Conservation (phyloP, 176 grass and related monocot species). For the Themeda triandra region DNA sequence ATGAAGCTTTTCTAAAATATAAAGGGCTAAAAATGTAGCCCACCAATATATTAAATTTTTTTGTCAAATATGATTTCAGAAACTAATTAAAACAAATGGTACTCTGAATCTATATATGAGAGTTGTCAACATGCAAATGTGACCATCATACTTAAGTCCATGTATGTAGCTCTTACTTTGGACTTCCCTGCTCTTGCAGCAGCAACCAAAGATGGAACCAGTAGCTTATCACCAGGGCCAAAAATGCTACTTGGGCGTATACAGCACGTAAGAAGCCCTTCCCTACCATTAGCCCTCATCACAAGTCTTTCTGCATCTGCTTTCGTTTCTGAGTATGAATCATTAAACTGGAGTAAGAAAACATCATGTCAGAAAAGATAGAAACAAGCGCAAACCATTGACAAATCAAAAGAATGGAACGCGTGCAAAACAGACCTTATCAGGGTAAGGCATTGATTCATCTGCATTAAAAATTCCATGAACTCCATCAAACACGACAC, state of each 20-base stretch:
- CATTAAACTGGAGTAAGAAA: conserved; percentile 84
- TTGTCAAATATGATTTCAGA: background rate
- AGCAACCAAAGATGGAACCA: conserved; percentile 86
- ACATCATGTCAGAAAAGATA: conserved; percentile 41
- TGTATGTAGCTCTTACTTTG: conserved; percentile 59
- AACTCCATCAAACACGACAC: conserved; percentile 93
- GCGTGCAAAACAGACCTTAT: conserved; percentile 52
- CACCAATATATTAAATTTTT: background rate
- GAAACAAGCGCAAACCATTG: background rate
- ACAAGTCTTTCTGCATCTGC: conserved; percentile 92
- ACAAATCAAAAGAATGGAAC: conserved; percentile 22
- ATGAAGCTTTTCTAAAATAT: conserved; percentile 6
- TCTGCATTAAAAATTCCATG: conserved; percentile 87
- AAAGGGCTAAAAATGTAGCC: background rate
- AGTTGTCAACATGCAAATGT: background rate
- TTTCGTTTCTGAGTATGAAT: conserved; percentile 99
- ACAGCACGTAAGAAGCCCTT: conserved; percentile 92
- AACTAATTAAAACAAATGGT: background rate
- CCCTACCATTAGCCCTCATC: conserved; percentile 80
- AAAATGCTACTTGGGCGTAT: conserved; percentile 99
- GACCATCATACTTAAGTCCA: conserved; percentile 9
- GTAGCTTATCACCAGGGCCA: conserved; percentile 92
- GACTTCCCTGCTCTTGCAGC: conserved; percentile 92
- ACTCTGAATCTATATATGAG: background rate
- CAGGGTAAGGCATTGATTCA: conserved; percentile 83